A percentile compares a stretch with the other conserved stretches of the same genome.
phyloP scores from a whole-genome alignment of 345 rosid species.

The Brassica juncea region DNA sequence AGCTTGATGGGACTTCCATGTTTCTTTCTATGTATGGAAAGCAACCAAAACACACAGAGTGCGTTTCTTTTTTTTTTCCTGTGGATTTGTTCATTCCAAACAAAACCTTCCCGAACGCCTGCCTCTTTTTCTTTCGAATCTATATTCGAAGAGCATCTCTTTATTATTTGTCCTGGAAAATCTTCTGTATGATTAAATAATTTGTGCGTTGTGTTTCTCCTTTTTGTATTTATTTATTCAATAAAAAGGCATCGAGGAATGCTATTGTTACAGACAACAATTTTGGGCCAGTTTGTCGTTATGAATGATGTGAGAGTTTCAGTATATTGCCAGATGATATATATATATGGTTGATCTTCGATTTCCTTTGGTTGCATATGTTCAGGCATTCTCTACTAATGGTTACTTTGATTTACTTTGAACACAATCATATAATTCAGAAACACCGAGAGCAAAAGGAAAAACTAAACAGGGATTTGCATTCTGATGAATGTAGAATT shows the following conservation, averaged over 20 bases:
- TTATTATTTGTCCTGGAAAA: constrained; percentile 25
- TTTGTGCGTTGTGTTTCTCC: background rate
- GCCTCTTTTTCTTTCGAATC: background rate
- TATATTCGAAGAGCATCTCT: constrained; percentile 27
- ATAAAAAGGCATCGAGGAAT: constrained; percentile 19
- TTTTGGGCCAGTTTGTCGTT: constrained; percentile 11
- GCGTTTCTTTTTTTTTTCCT: constrained; percentile 11
- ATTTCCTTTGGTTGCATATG: background rate
- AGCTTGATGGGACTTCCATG: constrained; percentile 47
- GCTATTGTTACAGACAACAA: constrained; percentile 13
- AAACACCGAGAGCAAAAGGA: background rate
- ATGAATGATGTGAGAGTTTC: background rate
- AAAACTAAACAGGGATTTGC: background rate
- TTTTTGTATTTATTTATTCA: constrained; percentile 27
- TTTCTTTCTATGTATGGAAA: constrained; percentile 22
- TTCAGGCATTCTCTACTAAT: background rate
- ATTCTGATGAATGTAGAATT: background rate
- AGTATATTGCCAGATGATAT: background rate
- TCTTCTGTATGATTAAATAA: constrained; percentile 19
- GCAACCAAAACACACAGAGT: constrained; percentile 24
- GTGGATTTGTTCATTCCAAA: constrained; percentile 23
- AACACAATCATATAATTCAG: background rate
- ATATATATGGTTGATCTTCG: background rate
- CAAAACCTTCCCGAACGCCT: constrained; percentile 20
- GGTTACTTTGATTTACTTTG: background rate